Base-by-base conservation (phyloP, 352 stramenopile species). In the Pythium oligandrum region DNA sequence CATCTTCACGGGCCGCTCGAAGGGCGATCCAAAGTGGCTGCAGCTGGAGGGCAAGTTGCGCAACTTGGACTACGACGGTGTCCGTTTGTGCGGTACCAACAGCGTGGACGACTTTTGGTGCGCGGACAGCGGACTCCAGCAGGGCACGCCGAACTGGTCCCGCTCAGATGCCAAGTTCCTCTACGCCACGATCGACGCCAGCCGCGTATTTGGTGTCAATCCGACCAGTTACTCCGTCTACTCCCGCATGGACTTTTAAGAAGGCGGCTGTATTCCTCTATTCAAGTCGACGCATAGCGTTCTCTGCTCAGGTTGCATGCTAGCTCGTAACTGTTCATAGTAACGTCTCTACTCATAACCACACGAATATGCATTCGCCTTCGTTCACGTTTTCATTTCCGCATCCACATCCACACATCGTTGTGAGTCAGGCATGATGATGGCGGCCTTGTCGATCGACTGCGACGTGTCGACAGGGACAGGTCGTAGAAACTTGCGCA, bases 41-140 rank as follows among this genome's bases (percentile, higher is more conserved):
- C 44, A 67, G 44, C 34, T 67, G 32, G 6, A 34, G 1, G 59
- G 55, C 47, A 48, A 44, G 40, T 51, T 71, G 30, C 55, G 51
- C 40, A 64, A 60, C 40, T 37, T 71, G 49, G 63, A 66, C 32
- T 71, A 53, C 46, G 63, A 71, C 35, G 63, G 63, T 40, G 52
- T 59, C 8, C 40, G 53, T 26, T 5, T 67, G 6, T 71, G 63
- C 47, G 63, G 63, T 42, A 58, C 51, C 39, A 57, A 53, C 40
- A 40, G 30, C 17, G 44, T 7, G 44, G 31, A 53, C 47, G 51
- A 60, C 2, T 44, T 71, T 48, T 64, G 30, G 30, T 64, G 59
- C 40, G 50, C 58, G 9, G 50, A 67, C 58, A 26, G 36, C n/a
- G 55, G n/a, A n/a, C n/a, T 63, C 4, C 35, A 47, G 37, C 8